Evolutionary conservation across 2,329 filamentous ascomycete genomes (phyloP), one percentile per base, ranked within the genome.

Genomic region (Hypoxylon sp.): DNA sequence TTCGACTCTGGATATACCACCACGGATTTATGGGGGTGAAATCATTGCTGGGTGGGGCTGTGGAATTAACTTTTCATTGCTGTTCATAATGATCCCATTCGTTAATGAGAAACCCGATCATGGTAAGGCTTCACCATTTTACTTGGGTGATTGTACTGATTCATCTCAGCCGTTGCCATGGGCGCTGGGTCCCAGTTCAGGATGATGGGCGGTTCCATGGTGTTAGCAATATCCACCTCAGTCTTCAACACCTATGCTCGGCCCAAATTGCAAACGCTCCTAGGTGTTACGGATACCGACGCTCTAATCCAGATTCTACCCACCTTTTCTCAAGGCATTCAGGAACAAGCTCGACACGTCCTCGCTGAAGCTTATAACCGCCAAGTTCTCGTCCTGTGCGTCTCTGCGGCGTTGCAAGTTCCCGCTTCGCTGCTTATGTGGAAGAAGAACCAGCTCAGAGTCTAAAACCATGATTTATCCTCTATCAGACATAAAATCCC

Each of bases 151-250:
- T 48, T 6, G 5, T 19, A 15, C 50, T 52, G 24, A 52, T 24
- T 35, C 32, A 3, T 3, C 15, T 56, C n/a, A 75, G 73, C 71
- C 21, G 70, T 72, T n/a, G 72, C 51, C 0, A 61, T 75, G 55
- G 73, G 67, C 2, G 60, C 72, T 0, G 72, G 61, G 2, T 32
- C 54, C 1, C 73, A 75, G 42, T 71, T 73, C n/a, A 60, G 72
- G 15, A 65, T 69, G n/a, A 74, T 75, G 39, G 73, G 73, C 1
- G 55, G 73, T 11, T 19, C 67, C 1, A 61, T 74, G 1, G 55
- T 68, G 2, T 19, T 74, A 1, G 63, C 73, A 3, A 60, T 74
- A 10, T 55, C 72, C 1, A 75, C 72, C 1, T 67, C 72, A 0
- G 42, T 75, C 3, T 74, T 73, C 51, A 74, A 70, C 59, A 47